Base-by-base conservation (phyloP, 495 filamentous ascomycete genomes). In the Corynascus novoguineensis region DNA sequence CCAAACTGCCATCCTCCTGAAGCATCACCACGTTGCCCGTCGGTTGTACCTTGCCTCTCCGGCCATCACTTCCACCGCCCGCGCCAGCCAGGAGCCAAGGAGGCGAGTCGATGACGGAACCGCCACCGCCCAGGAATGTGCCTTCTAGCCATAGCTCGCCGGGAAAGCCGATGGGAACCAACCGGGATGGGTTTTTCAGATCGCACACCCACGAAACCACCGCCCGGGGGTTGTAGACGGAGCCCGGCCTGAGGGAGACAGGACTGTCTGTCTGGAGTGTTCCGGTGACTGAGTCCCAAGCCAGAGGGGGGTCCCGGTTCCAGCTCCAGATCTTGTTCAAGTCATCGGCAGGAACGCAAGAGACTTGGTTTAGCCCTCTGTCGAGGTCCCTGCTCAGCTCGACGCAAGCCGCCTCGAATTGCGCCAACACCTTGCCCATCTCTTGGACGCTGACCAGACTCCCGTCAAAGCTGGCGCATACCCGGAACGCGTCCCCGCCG, bases 81-180 rank as follows among this genome's bases (percentile, higher is more conserved):
- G n/a, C n/a, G 0, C 44, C 58, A 4, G 54, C 40, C 3, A 58
- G 4, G 0, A 64, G 38, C 61, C 61, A 64, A 0, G 54, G 15
- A 8, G 61, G 63, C 24, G 47, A 58, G 5, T 58, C 32, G 2
- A 81, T 57, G 4, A 44, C 46, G 49, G n/a, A n/a, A n/a, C 86
- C 79, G 4, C 77, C 75, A 5, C 84, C 76, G 51, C 90, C 88
- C 37, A 88, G 74, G 28, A 11, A 70, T 60, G 9, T 86, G 83
- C 34, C 78, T 28, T 84, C 85, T 14, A 92, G 77, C 65, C 85
- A 88, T 4, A 95, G 78, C 65, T 95, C 89, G 6, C 89, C 89
- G 32, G 87, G 69, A 8, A 78, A 80, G 9, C 89, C 89, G 9
- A 85, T 76, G 8, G 88, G 68, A 6, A 85, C 81, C 10, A 86